phyloP scores from a whole-genome alignment of 1,284 basidiomycete genomes.

The Afroboletus lepidellus region DNA sequence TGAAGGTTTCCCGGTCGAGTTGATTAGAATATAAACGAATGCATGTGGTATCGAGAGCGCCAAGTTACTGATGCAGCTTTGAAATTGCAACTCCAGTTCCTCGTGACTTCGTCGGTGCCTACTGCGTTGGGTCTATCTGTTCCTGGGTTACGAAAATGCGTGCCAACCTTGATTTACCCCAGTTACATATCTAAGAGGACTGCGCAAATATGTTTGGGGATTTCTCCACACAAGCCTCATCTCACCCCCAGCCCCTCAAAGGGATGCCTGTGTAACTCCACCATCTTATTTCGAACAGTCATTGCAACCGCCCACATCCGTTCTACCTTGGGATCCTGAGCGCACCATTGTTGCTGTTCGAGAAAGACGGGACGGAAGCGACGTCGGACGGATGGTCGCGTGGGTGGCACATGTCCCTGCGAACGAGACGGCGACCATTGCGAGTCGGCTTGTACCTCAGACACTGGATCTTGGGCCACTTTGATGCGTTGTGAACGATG shows the following conservation, averaged over 20 bases:
- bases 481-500: conserved; percentile 7
- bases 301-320: conserved; percentile 25
- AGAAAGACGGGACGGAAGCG: conserved; percentile 24
- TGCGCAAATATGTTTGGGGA: too few species aligned
- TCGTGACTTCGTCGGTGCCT: too few species aligned
- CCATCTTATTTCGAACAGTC: conserved; percentile 17
- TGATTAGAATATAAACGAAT: too few species aligned
- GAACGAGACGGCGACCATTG: conserved; percentile 15
- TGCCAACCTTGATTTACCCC: too few species aligned
- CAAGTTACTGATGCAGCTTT: too few species aligned
- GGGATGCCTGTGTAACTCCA: conserved; percentile 12
- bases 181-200: too few species aligned
- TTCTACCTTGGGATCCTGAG: conserved; percentile 31
- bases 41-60: too few species aligned
- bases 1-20: too few species aligned
- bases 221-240: too few species aligned
- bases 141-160: too few species aligned
- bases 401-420: conserved; percentile 8
- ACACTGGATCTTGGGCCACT: neutral
- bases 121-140: too few species aligned
- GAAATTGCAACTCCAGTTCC: too few species aligned
- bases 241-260: conserved; percentile 7
- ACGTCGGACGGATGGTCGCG: conserved; percentile 8
- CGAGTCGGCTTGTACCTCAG: neutral
- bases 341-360: conserved; percentile 32